Base-by-base conservation (phyloP, 2,329 filamentous ascomycete species). In the Cladosporium sp. region DNA sequence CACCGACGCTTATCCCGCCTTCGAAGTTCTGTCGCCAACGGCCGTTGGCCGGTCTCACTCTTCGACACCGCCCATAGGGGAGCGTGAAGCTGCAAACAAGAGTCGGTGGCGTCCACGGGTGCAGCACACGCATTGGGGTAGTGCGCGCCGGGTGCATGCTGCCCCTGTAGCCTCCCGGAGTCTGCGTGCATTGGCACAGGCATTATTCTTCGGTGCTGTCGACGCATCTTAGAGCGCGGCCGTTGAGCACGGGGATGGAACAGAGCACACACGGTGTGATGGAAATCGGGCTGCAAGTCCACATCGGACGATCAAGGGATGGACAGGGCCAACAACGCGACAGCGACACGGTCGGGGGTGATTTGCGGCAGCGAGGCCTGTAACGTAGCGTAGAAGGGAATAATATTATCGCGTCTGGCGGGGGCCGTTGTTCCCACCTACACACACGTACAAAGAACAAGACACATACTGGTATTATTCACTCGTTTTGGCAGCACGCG, bases 31-130 rank as follows among this genome's bases (percentile, higher is more conserved):
- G n/a, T 51, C 32, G 18, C 25, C 48, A 43, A 56, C 48, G 59
- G 59, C 10, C 14, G n/a, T 3, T 21, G 43, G 46, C 32, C 1
- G 46, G 60, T 63, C 32, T 63, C 60, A 63, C 34, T 63, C 59
- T 18, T 43, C 60, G 60, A 63, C 60, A 54, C 25, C 30, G 46
- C 23, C 14, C 26, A 18, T 13, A n/a, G 36, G 28, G 39, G 3
- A 5, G 28, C 59, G 32, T 63, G 60, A 63, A 63, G 60, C 60
- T 63, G 60, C 60, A 46, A 23, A 39, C n/a, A 62, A n/a, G 48
- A 53, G 46, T 62, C 48, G 59, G 59, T 54, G 60, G 49, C 60
- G 49, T n/a, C n/a, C n/a, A n/a, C n/a, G n/a, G n/a, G n/a, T 46
- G 30, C 34, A 46, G 49, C 16, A 53, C 16, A 28, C 26, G 51